A percentile compares a stretch with the other conserved stretches of the same genome.
phyloP scores from a whole-genome alignment of 805 yeast species.

The Zygosaccharomyces kombuchaensis region DNA sequence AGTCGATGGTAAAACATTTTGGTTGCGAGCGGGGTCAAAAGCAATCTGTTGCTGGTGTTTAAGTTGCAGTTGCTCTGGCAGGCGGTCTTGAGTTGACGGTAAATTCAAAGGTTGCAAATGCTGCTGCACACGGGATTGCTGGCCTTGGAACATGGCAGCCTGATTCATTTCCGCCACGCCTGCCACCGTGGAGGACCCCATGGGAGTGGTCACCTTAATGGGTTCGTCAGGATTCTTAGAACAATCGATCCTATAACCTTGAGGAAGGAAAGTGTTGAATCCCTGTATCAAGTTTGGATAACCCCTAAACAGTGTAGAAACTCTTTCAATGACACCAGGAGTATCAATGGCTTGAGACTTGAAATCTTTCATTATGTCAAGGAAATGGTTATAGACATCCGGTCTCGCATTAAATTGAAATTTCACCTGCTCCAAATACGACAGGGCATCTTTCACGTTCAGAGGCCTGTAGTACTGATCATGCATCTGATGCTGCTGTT shows the following conservation, averaged over 20 bases:
- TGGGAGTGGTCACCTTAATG: constrained; percentile 90
- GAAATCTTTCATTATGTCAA: constrained; percentile 98
- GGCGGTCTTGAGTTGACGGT: constrained; percentile 17
- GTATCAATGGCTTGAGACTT: constrained; percentile 95
- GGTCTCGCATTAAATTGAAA: constrained; percentile 88
- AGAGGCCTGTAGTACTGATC: constrained; percentile 60
- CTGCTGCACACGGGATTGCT: constrained; percentile 2
- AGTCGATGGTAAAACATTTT: constrained; percentile 1
- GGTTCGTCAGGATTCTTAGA: constrained; percentile 86
- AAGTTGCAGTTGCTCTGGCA: constrained; percentile 32
- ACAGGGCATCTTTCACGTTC: constrained; percentile 92
- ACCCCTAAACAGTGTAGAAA: constrained; percentile 83
- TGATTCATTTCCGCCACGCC: constrained; percentile 29
- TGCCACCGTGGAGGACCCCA: constrained; percentile 65
- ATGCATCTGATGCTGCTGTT: constrained; percentile 12
- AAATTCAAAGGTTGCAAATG: constrained; percentile 5
- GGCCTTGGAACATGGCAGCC: constrained; percentile 5
- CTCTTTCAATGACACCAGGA: constrained; percentile 97
- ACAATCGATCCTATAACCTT: constrained; percentile 92
- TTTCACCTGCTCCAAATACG: constrained; percentile 94
- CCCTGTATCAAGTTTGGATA: constrained; percentile 95
- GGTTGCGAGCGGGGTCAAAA: background rate
- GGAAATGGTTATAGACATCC: constrained; percentile 90
- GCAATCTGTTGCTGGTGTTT: constrained; percentile 17
- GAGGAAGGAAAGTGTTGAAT: constrained; percentile 94